phyloP scores from a whole-genome alignment of 495 filamentous ascomycete species.

The Oidiodendron maius region DNA sequence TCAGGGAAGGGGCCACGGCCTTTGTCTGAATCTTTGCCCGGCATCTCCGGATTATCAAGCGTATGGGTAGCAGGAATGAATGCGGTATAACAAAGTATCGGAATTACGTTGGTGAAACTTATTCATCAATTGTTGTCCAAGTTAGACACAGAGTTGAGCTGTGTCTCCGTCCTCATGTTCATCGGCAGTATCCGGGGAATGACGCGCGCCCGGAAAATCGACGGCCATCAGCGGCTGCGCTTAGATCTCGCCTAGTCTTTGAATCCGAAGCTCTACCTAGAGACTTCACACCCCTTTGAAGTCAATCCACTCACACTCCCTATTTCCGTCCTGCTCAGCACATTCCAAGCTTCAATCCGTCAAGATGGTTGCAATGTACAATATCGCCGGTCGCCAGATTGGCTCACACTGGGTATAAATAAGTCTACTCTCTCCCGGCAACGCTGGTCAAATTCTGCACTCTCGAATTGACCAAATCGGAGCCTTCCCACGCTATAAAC shows the following conservation, averaged over 20 bases:
- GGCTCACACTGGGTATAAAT: conserved; percentile 82
- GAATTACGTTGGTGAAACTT: no score
- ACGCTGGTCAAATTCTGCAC: neutral
- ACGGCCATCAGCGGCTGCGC: conserved; percentile 4
- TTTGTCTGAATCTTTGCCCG: conserved; percentile 20
- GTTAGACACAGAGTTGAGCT: no score
- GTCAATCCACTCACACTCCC: conserved; percentile 24
- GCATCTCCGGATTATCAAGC: conserved; percentile 19
- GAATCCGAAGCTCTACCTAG: conserved; percentile 5
- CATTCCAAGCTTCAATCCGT: conserved; percentile 31
- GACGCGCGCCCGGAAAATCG: conserved; percentile 11
- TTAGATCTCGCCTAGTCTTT: conserved; percentile 12
- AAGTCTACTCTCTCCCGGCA: neutral
- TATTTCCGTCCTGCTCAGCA: conserved; percentile 28
- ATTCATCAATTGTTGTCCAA: neutral
- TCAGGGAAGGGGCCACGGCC: conserved; percentile 15
- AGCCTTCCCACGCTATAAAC: neutral
- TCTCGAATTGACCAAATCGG: neutral
- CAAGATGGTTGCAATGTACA: conserved; percentile 87
- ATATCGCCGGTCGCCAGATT: conserved; percentile 80
- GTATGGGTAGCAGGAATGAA: neutral
- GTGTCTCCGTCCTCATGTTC: no score
- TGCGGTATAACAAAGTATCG: neutral
- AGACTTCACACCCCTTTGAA: conserved; percentile 20
- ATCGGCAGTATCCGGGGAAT: no score